Conservation (phyloP, 225 moss, liverwort and hornwort genomes). For the Sphagnum contortum region DNA sequence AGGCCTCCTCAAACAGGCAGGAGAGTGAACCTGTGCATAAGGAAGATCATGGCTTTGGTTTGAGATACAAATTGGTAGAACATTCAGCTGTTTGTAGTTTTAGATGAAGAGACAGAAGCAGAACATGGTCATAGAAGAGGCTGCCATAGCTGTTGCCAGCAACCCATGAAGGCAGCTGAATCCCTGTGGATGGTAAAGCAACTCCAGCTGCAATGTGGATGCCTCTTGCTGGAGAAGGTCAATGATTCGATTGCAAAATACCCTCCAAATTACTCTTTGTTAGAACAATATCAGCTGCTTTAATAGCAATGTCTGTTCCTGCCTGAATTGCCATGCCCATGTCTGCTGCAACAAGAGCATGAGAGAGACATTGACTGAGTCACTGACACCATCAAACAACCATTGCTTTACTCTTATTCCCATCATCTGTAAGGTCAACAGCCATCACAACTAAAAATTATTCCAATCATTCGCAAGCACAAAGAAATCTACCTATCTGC, state of each 20-base stretch:
- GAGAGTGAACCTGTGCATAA: too few species aligned
- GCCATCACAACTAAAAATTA: slow-evolving; percentile 4
- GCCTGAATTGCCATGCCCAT: slow-evolving; percentile 98
- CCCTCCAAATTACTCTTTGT: slow-evolving; percentile 94
- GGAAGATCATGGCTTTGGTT: not conserved
- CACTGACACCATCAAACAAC: slow-evolving; percentile 95
- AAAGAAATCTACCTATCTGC: too few species aligned
- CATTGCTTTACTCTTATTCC: slow-evolving; percentile 66
- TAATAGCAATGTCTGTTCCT: slow-evolving; percentile 93
- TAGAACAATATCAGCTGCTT: slow-evolving; percentile 93
- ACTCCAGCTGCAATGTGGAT: slow-evolving; percentile 86
- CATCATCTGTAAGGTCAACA: slow-evolving; percentile 17
- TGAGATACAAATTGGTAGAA: slow-evolving; percentile 22
- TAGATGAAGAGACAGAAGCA: slow-evolving; percentile 87
- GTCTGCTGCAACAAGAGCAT: slow-evolving; percentile 86
- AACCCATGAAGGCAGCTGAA: slow-evolving; percentile 89
- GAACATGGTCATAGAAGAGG: slow-evolving; percentile 85
- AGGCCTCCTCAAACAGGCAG: too few species aligned
- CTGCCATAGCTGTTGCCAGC: slow-evolving; percentile 95
- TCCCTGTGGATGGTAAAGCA: slow-evolving; percentile 58
- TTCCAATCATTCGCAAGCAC: not conserved
- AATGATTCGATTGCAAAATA: slow-evolving; percentile 61
- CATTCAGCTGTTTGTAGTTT: slow-evolving; percentile 60
- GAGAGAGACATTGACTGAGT: slow-evolving; percentile 28
- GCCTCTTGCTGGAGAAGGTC: slow-evolving; percentile 74